Evolutionary conservation across 2,329 filamentous ascomycete genomes (phyloP).

Genomic region (Colletotrichum gigasporum): DNA sequence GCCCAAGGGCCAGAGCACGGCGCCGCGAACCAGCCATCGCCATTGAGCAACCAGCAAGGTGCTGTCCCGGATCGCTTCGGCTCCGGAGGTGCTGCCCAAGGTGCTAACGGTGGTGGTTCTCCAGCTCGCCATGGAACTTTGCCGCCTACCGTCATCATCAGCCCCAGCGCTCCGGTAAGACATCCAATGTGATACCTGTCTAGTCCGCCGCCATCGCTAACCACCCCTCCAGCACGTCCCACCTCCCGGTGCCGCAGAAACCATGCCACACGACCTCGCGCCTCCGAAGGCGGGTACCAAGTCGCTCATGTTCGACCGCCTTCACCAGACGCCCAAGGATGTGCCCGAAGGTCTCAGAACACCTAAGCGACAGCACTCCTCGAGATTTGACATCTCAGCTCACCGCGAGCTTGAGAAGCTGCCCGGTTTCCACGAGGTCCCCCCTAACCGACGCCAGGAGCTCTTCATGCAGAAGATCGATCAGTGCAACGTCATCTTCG

Average conservation of each 20-base stretch:
- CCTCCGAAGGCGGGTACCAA: constrained; percentile 93
- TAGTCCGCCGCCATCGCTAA: background rate
- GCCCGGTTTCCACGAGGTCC: constrained; percentile 96
- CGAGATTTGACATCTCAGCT: constrained; percentile 96
- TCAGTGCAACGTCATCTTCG: constrained; percentile 99
- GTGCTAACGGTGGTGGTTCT: constrained; percentile 60
- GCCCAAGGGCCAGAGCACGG: constrained; percentile 53
- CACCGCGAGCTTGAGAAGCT: constrained; percentile 97
- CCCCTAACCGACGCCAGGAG: constrained; percentile 92
- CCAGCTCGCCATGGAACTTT: constrained; percentile 71
- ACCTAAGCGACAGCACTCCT: constrained; percentile 96
- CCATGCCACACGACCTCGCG: constrained; percentile 96
- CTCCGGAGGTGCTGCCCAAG: constrained; percentile 46
- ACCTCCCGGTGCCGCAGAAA: constrained; percentile 92
- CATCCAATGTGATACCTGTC: constrained; percentile 30
- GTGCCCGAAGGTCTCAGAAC: constrained; percentile 95
- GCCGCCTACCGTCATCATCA: constrained; percentile 92
- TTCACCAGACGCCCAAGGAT: constrained; percentile 95
- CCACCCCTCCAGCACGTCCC: constrained; percentile 76
- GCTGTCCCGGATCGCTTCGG: constrained; percentile 54
- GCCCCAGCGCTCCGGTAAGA: constrained; percentile 89
- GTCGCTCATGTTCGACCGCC: constrained; percentile 85
- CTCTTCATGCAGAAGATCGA: constrained; percentile 99
- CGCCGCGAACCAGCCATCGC: constrained; percentile 50
- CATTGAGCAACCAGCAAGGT: constrained; percentile 44